Conservation (phyloP, 257 asterid species). For the Plantago elongata region DNA sequence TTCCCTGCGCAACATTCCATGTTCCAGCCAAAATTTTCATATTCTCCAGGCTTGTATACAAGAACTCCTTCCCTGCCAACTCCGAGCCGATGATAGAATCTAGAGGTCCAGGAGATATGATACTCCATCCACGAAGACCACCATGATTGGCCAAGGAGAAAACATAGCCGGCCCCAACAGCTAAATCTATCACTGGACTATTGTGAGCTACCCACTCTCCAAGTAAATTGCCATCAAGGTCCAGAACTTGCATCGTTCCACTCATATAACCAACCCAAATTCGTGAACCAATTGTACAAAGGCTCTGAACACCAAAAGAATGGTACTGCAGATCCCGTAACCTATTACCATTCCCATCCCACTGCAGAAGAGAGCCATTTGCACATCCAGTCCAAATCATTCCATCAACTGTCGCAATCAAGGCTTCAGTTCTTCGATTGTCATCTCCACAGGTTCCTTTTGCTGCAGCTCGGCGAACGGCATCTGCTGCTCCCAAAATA, state of each 20-base stretch:
- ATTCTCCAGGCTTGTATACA: conserved; percentile 74
- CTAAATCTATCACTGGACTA: conserved; percentile 69
- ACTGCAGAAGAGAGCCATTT: conserved; percentile 79
- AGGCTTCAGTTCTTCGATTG: conserved; percentile 75
- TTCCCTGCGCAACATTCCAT: conserved; percentile 98
- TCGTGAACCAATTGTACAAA: conserved; percentile 65
- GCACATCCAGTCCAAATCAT: conserved; percentile 91
- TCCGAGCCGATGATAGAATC: conserved; percentile 61
- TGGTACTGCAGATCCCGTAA: conserved; percentile 68
- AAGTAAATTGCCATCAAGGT: conserved; percentile 68
- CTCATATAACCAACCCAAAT: conserved; percentile 87
- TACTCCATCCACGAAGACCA: conserved; percentile 97
- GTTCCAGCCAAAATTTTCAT: conserved; percentile 89
- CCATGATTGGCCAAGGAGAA: conserved; percentile 91
- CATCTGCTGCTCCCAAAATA: conserved; percentile 97
- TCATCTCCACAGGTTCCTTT: conserved; percentile 87
- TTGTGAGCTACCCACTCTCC: conserved; percentile 90
- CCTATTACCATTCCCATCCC: conserved; percentile 90
- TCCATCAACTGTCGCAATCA: conserved; percentile 62
- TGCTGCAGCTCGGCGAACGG: conserved; percentile 86
- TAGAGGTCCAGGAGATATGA: conserved; percentile 78
- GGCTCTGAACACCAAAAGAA: conserved; percentile 61
- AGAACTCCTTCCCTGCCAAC: conserved; percentile 69
- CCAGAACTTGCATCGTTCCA: conserved; percentile 82
- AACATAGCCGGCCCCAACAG: conserved; percentile 60